A percentile compares a stretch with the other conserved stretches of the same genome.
Conservation (phyloP, 495 filamentous ascomycete species). For the Penicillium canariense region DNA sequence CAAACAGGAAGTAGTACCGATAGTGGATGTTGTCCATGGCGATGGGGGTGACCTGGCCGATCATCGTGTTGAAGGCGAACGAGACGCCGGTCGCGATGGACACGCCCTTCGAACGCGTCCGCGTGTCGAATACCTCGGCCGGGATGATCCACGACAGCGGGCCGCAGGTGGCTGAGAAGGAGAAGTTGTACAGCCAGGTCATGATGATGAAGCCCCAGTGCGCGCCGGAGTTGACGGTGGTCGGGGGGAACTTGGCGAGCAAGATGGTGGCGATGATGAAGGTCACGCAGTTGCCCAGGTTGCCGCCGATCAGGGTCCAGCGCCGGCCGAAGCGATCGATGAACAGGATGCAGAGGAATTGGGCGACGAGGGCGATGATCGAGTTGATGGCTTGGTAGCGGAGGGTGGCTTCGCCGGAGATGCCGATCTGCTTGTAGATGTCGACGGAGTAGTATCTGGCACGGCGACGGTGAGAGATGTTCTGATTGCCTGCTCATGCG, state of each 20-base stretch:
- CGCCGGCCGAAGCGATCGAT: conserved; percentile 66
- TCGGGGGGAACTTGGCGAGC: conserved; percentile 55
- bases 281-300: conserved; percentile 60
- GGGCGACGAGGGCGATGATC: conserved; percentile 62
- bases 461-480: too few species aligned
- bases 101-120: conserved; percentile 64
- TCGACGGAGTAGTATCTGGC: conserved; percentile 62
- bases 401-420: conserved; percentile 59
- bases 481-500: neutral
- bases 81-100: conserved; percentile 63
- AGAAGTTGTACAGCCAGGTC: conserved; percentile 70
- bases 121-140: conserved; percentile 69
- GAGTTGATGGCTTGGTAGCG: conserved; percentile 72
- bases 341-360: conserved; percentile 64
- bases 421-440: conserved; percentile 68
- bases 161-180: conserved; percentile 62
- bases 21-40: conserved; percentile 54
- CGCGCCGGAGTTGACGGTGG: conserved; percentile 52
- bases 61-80: conserved; percentile 73
- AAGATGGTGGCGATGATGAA: conserved; percentile 51
- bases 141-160: conserved; percentile 64
- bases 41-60: conserved; percentile 64
- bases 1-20: conserved; percentile 56
- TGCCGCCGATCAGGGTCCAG: conserved; percentile 63
- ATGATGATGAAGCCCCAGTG: conserved; percentile 73